Evolutionary conservation across 805 yeast genomes (phyloP), one percentile per base, ranked within the genome.

Genomic region (Sungouiella blattae): DNA sequence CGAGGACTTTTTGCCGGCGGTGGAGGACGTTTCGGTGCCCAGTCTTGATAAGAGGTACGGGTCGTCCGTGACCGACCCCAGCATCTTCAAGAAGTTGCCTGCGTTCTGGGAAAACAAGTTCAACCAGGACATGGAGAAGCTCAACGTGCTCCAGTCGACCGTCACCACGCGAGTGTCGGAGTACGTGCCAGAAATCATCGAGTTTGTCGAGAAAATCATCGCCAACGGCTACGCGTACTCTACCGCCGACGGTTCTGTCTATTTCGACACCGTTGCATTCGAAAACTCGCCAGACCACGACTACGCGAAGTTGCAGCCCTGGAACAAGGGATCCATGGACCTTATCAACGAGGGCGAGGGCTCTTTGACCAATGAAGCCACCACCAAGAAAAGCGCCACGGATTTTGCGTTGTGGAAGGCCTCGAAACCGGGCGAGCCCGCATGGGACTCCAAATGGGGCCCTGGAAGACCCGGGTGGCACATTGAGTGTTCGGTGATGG

Each of bases 401-500:
- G 98, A 93, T 60, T 93, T 93, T 63, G 98, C 98, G 1, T 71
- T 93, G 23, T 93, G 98, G 98, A 93, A 93, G 58, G 78, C 89
- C 0, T 84, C 95, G 6, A 93, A 93, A 58, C 91, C 95, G 6
- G 98, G 98, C 50, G 98, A 93, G 65, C 98, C 98, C 16, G 75
- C 79, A 31, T 93, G 98, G 98, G 76, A 72, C 5, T 87, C 96
- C 2, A 89, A 91, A 18, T 93, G 98, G 98, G 98, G 98, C 17
- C 71, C 71, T 40, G 98, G 98, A 35, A 82, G 98, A 60, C 98
- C 98, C 11, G 98, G 98, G 4, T 93, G 98, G 98, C 98, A 93
- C 60, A 93, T 93, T 59, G 98, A 93, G 65, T 93, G 98, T 73
- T 88, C 97, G 6, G 98, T 93, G 14, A 93, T 93, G 98, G 98